Base-by-base conservation (phyloP, 2,329 filamentous ascomycete genomes). In the Paecilomyces variotii region DNA sequence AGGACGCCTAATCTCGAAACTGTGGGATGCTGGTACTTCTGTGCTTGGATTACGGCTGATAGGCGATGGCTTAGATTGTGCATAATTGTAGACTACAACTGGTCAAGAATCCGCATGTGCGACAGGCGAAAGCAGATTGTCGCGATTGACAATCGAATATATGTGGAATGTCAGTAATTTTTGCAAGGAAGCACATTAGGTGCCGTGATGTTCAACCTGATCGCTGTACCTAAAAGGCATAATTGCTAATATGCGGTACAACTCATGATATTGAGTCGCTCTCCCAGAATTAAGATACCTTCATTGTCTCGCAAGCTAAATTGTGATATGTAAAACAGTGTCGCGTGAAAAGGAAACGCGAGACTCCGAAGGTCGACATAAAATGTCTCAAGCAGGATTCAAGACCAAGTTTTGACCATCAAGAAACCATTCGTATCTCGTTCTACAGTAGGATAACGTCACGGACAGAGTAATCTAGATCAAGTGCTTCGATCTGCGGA, bases 401-500 rank as follows among this genome's bases (percentile, higher is more conserved):
- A 45, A 45, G 39, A 45, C 39, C 39, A 45, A 7, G 39, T 19
- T 45, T 45, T 24, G 39, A 45, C 39, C 39, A 45, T 45, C 39
- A 45, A 45, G 39, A 45, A 45, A 45, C 50, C 25, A 52, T 52
- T 52, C 27, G 14, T 52, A 52, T 52, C 50, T 52, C 50, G 50
- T 52, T 52, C 25, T 52, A 52, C 50, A 56, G 58, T 53, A 50
- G 52, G 28, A 50, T 35, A 56, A 27, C 54, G 53, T 63, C 30
- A 54, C 49, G 53, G 3, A 53, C 9, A 34, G 27, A 19, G 24
- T 26, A 1, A 55, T 64, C 63, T 82, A 87, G 68, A 87, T 87
- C 64, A 87, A 83, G 78, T 87, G 85, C 81, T 87, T 87, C 67
- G 85, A 87, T 68, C 84, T 86, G 65, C 53, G 58, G 50, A 56